A percentile compares a stretch with the other conserved stretches of the same genome.
phyloP scores from a whole-genome alignment of 192 early-diverging fungal genomes.

The Chytriomyces sp. region DNA sequence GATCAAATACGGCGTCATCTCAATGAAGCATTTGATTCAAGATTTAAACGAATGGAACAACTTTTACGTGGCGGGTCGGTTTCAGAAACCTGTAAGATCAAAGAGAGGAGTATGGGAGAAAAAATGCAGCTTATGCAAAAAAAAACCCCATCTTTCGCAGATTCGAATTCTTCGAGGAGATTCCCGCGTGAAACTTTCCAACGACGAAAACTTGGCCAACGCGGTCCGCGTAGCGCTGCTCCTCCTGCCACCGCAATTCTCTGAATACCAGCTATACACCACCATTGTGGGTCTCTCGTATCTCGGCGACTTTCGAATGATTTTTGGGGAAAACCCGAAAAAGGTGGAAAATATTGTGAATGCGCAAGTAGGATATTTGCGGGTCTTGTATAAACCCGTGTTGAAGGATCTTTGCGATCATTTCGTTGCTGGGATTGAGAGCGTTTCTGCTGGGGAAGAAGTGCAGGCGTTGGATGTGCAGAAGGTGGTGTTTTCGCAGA shows the following conservation, averaged over 20 bases:
- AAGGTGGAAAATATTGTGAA: conserved; percentile 95
- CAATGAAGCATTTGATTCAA: conserved; percentile 81
- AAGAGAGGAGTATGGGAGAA: too few relatives aligned
- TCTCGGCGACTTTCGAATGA: conserved; percentile 91
- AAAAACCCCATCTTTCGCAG: conserved; percentile 40
- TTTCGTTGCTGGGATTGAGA: conserved; percentile 39
- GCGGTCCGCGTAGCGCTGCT: conserved; percentile 85
- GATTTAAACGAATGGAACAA: conserved; percentile 95
- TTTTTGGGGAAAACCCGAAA: conserved; percentile 89
- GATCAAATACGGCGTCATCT: conserved; percentile 97
- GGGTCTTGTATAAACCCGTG: conserved; percentile 51
- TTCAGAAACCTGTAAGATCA: conserved; percentile 90
- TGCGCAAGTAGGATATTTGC: conserved; percentile 71
- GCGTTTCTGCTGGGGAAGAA: conserved; percentile 18
- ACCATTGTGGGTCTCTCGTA: conserved; percentile 89
- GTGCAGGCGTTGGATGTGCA: neutral
- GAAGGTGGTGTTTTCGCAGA: conserved; percentile 37
- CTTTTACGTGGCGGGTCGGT: conserved; percentile 92
- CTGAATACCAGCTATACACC: conserved; percentile 77
- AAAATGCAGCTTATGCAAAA: neutral
- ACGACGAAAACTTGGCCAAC: conserved; percentile 85
- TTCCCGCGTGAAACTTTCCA: conserved; percentile 71
- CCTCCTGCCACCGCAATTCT: conserved; percentile 81
- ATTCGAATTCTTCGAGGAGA: conserved; percentile 80
- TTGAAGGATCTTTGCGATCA: conserved; percentile 50